Base-by-base conservation (phyloP, 495 filamentous ascomycete species). In the Tuber indicum region DNA sequence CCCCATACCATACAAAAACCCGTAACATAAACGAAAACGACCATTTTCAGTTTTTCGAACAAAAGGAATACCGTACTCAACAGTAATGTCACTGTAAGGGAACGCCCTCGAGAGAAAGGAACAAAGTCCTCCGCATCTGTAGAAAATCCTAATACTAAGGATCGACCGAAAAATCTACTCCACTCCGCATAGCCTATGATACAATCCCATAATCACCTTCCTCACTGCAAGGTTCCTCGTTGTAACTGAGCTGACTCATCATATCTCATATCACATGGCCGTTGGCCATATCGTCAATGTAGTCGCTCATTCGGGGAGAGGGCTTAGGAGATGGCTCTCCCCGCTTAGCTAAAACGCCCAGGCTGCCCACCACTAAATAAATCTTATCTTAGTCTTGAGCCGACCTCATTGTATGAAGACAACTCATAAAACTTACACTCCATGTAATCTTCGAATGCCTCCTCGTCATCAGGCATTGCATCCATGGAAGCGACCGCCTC, bases 401-500 rank as follows among this genome's bases (percentile, higher is more conserved):
- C 9, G 36, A 41, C 39, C 26, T 41, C 5, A 12, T 7, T 32
- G 5, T 7, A 45, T 43, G 21, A 36, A 21, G 70, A 44, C 12
- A 42, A 71, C 42, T 17, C 32, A 52, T 62, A 69, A 45, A 69
- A 71, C 78, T 75, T 62, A 83, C 81, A 72, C 72, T 84, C 84
- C 70, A 86, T 85, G 0, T 87, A 87, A 78, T 88, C 87, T 36
- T 87, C 86, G 75, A 88, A 88, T 69, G 86, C 84, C 32, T 80
- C 78, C 26, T 66, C 58, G 43, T 95, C 93, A 81, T 98, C 94
- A 74, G 94, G 92, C 89, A 98, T 95, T 43, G 91, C 93, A 84
- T 97, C 94, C 72, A 91, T 89, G 16, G 93, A 92, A 72, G 93
- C 92, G 83, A 97, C 97, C 2, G 97, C 95, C 80, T 97, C 93